Conservation (phyloP, 78 protist genomes). For the Polysphondylium violaceum region DNA sequence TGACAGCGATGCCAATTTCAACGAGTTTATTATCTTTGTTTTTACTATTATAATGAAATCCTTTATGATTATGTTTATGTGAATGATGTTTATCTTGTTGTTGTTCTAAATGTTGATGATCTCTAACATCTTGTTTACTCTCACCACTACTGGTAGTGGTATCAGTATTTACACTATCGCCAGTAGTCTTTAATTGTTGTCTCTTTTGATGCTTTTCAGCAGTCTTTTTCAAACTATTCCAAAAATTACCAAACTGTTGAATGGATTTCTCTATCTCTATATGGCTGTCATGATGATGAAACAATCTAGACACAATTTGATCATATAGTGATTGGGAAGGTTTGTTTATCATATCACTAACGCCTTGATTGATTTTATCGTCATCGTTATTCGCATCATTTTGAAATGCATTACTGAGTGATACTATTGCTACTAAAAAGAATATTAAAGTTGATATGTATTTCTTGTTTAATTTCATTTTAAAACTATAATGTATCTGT, state of each 20-base stretch:
- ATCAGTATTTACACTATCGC: neutral
- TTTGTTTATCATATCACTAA: neutral
- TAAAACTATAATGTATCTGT: no score
- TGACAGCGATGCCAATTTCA: neutral
- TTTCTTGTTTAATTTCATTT: no score
- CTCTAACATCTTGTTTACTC: neutral
- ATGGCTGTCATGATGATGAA: neutral
- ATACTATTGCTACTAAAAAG: no score
- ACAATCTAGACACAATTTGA: neutral
- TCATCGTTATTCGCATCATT: neutral
- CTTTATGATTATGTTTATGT: neutral
- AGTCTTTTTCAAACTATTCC: neutral
- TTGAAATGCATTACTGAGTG: no score
- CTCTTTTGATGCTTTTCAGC: neutral
- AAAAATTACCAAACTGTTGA: constrained; percentile 1
- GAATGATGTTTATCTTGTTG: neutral
- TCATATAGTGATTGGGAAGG: neutral
- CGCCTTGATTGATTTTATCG: neutral
- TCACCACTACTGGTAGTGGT: no score
- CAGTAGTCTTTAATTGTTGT: no score
- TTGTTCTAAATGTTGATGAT: neutral
- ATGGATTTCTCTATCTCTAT: neutral
- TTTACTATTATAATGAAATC: neutral
- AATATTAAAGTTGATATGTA: no score
- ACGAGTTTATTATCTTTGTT: neutral